These are phyloP conservation scores for Sugiyamaella smithiae DNA, from an alignment of 805 yeast species.

Conservation along the genomic window DNA sequence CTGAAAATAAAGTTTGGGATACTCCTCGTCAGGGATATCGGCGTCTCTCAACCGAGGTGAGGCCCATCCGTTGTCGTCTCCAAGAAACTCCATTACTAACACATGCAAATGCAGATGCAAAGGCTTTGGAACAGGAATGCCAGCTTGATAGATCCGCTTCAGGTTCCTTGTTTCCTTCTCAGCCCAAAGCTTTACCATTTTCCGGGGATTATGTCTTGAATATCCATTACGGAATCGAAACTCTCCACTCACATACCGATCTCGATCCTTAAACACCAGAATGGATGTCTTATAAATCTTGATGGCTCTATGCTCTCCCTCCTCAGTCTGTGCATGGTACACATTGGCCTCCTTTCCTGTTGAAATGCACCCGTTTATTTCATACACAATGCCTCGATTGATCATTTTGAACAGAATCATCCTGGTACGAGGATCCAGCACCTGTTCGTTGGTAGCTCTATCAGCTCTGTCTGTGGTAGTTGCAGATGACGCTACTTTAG, in stretches of 20 bases:
- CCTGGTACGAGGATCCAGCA: constrained; percentile 90
- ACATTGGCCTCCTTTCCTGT: constrained; percentile 99
- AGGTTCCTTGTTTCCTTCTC: constrained; percentile 94
- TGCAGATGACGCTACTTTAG: constrained; percentile 19
- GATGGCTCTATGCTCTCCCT: constrained; percentile 65
- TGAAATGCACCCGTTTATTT: constrained; percentile 88
- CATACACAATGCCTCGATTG: constrained; percentile 77
- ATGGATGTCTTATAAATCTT: constrained; percentile 96
- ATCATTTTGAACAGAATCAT: constrained; percentile 76
- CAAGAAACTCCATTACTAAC: constrained; percentile 89
- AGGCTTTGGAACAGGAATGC: constrained; percentile 94
- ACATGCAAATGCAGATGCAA: constrained; percentile 85
- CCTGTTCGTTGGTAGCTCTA: constrained; percentile 96
- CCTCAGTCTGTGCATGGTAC: constrained; percentile 62
- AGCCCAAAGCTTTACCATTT: constrained; percentile 98
- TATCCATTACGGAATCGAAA: constrained; percentile 84
- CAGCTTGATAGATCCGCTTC: constrained; percentile 71
- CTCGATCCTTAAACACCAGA: constrained; percentile 94
- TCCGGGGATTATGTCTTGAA: constrained; percentile 86
- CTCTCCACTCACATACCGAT: constrained; percentile 94
- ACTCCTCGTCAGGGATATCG: constrained; percentile 63
- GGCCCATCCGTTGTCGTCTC: constrained; percentile 73
- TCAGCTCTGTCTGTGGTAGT: constrained; percentile 68
- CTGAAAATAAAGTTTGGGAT: constrained; percentile 66
- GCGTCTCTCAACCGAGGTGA: constrained; percentile 89